These are phyloP conservation scores for Monilinia aucupariae DNA, from an alignment of 2,329 filamentous ascomycete genomes.

Conservation along the genomic window DNA sequence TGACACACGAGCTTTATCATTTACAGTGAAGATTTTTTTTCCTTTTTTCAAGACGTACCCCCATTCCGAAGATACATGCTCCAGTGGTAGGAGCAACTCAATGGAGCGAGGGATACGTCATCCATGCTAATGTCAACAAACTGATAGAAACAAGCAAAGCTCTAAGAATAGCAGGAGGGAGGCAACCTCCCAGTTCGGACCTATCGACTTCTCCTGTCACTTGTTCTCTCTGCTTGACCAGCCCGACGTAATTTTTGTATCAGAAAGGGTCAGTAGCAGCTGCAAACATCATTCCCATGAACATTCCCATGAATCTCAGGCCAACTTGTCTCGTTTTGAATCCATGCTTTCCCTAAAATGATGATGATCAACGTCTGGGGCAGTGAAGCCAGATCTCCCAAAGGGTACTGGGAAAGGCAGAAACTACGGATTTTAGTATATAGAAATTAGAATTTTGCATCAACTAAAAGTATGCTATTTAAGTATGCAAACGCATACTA, in stretches of 20 bases:
- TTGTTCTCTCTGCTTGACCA: constrained; percentile 47
- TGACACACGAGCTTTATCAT: constrained; percentile 9
- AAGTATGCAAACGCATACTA: too few species aligned
- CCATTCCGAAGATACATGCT: constrained; percentile 63
- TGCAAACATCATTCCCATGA: constrained; percentile 62
- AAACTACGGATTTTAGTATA: too few species aligned
- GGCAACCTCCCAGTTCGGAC: constrained; percentile 72
- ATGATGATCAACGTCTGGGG: too few species aligned
- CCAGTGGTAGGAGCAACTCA: constrained; percentile 74
- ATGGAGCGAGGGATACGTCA: constrained; percentile 66
- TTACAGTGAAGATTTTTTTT: constrained; percentile 23
- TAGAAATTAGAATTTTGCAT: too few species aligned
- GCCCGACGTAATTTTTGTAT: constrained; percentile 51
- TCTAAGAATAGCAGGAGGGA: constrained; percentile 65
- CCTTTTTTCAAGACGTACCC: constrained; percentile 50
- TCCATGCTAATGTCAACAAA: constrained; percentile 87
- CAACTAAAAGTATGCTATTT: too few species aligned
- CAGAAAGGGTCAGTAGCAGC: constrained; percentile 61
- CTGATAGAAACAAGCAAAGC: constrained; percentile 71
- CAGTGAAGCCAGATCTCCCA: too few species aligned
- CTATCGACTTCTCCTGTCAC: constrained; percentile 40
- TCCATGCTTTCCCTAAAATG: constrained; percentile 64
- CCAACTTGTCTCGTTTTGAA: constrained; percentile 77
- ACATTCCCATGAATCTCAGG: constrained; percentile 68
- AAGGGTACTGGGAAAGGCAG: too few species aligned